A percentile compares a stretch with the other conserved stretches of the same genome.
Evolutionary conservation across 2,329 filamentous ascomycete genomes (phyloP).

Genomic region (Colletotrichum musicola): DNA sequence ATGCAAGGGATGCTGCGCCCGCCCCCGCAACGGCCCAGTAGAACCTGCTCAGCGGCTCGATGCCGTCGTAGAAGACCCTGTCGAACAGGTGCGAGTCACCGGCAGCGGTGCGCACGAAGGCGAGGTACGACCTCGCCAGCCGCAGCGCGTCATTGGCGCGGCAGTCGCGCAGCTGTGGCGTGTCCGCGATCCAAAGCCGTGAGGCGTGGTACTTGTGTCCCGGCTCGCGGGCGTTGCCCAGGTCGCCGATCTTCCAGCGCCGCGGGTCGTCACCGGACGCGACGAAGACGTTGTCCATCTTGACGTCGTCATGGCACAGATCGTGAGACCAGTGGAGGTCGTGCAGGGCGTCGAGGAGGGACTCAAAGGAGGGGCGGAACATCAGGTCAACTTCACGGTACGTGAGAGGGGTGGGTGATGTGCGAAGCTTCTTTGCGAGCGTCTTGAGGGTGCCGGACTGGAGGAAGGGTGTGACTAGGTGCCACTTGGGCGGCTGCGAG

Average conservation of each 20-base stretch:
- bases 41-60: slow-evolving; percentile 43
- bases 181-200: slow-evolving; percentile 46
- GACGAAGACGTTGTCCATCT: slow-evolving; percentile 49
- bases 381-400: slow-evolving; percentile 46
- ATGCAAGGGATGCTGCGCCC: neutral
- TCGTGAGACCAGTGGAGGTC: slow-evolving; percentile 43
- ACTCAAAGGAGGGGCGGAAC: slow-evolving; percentile 47
- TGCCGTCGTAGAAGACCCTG: slow-evolving; percentile 42
- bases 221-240: slow-evolving; percentile 48
- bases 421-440: slow-evolving; percentile 43
- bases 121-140: slow-evolving; percentile 47
- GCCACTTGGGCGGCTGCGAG: slow-evolving; percentile 41
- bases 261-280: slow-evolving; percentile 34
- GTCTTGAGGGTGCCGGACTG: slow-evolving; percentile 44
- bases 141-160: slow-evolving; percentile 49
- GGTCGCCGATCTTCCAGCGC: slow-evolving; percentile 48
- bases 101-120: slow-evolving; percentile 45
- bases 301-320: slow-evolving; percentile 51
- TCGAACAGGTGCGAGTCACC: slow-evolving; percentile 43
- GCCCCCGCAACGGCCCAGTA: slow-evolving; percentile 43
- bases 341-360: slow-evolving; percentile 44
- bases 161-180: slow-evolving; percentile 47
- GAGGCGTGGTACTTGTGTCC: slow-evolving; percentile 48
- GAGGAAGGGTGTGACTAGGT: slow-evolving; percentile 47
- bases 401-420: slow-evolving; percentile 31